phyloP scores from a whole-genome alignment of 768 basidiomycete genomes.

The Termitomyces sp. region DNA sequence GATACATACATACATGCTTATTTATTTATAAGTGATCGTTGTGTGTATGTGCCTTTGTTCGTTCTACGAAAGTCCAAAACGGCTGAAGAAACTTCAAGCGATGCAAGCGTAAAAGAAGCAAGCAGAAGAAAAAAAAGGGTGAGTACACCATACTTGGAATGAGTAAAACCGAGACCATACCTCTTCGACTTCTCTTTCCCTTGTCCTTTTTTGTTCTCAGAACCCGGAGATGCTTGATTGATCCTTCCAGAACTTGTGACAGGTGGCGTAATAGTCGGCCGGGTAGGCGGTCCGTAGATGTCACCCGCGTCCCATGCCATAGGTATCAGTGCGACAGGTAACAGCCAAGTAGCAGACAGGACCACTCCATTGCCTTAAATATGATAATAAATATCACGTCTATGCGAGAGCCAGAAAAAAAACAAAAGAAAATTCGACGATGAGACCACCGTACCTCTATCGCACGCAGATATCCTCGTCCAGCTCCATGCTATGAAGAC shows the following conservation, averaged over 20 bases:
- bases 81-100: not conserved
- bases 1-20: not conserved
- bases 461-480: slow-evolving; percentile 58
- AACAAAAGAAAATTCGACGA: not conserved
- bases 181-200: slow-evolving; percentile 5
- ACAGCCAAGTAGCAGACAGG: slow-evolving; percentile 76
- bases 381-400: not conserved
- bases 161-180: not conserved
- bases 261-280: slow-evolving; percentile 4
- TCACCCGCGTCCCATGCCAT: slow-evolving; percentile 62
- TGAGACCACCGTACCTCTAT: slow-evolving; percentile 45
- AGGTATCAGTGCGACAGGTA: slow-evolving; percentile 72
- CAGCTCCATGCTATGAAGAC: slow-evolving; percentile 79
- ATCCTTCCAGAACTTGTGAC: not conserved
- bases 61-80: not conserved
- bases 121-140: not conserved
- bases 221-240: not conserved
- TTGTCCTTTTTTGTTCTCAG: slow-evolving; percentile 4
- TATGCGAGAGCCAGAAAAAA: not conserved
- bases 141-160: not conserved
- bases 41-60: not conserved
- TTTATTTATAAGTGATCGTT: not conserved
- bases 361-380: slow-evolving; percentile 67
- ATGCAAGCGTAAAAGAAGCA: not conserved
- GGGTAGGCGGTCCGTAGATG: slow-evolving; percentile 25